Conservation (phyloP, 345 rosid species). For the Gossypium anomalum region DNA sequence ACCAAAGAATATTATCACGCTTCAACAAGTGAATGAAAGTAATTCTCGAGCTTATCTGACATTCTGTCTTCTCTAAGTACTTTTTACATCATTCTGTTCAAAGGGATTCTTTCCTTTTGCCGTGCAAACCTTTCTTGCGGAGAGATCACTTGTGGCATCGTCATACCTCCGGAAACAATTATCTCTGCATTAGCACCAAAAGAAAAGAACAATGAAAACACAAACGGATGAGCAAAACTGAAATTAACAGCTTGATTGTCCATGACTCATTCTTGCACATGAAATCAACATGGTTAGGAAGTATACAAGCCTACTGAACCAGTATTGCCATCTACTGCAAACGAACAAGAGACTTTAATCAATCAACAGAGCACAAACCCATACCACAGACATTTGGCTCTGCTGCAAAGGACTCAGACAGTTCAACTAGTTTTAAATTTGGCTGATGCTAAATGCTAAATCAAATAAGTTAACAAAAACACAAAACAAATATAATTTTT, state of each 20-base stretch:
- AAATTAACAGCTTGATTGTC: background rate
- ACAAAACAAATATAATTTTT: background rate
- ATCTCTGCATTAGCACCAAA: constrained; percentile 41
- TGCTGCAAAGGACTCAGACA: background rate
- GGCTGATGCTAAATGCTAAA: background rate
- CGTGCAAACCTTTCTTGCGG: constrained; percentile 40
- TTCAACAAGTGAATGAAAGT: background rate
- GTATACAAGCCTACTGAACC: background rate
- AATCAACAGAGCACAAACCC: background rate
- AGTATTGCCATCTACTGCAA: background rate
- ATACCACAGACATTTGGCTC: background rate
- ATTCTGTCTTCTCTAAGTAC: background rate
- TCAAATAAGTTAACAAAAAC: background rate
- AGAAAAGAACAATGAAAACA: background rate
- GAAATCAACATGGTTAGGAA: background rate
- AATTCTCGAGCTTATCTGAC: constrained; percentile 11
- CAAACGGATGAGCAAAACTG: background rate
- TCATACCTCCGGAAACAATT: constrained; percentile 66
- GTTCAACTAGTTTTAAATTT: background rate
- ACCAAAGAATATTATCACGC: background rate
- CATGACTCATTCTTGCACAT: background rate
- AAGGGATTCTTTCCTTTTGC: constrained; percentile 39
- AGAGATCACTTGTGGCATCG: constrained; percentile 61
- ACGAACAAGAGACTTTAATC: background rate
- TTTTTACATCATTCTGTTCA: constrained; percentile 39